A percentile compares a stretch with the other conserved stretches of the same genome.
phyloP scores from a whole-genome alignment of 2,329 filamentous ascomycete genomes.

The Penicillium capsulatum region DNA sequence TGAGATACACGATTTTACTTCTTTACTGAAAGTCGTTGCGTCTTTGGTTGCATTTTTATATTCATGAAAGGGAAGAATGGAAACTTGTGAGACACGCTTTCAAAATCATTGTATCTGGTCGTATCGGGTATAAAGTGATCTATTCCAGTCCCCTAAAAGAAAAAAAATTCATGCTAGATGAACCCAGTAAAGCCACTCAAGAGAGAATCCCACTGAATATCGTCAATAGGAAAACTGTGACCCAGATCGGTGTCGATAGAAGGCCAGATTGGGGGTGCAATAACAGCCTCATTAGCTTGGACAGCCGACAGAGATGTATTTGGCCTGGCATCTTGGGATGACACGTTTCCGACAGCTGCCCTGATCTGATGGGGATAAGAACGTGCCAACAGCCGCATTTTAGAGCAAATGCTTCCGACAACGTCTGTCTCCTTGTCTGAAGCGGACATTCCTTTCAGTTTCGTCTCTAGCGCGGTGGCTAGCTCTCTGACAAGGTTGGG shows the following conservation, averaged over 20 bases:
- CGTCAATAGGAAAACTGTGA: slow-evolving; percentile 13
- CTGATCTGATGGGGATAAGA: slow-evolving; percentile 22
- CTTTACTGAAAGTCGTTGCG: too few species aligned
- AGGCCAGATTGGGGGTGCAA: slow-evolving; percentile 4
- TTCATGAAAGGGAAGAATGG: too few species aligned
- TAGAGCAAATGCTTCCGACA: slow-evolving; percentile 20
- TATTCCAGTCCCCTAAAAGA: too few species aligned
- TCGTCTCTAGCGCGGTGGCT: slow-evolving; percentile 12
- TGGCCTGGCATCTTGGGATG: slow-evolving; percentile 3
- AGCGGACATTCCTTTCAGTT: slow-evolving; percentile 12
- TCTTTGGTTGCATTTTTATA: too few species aligned
- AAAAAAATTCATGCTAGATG: slow-evolving; percentile 10
- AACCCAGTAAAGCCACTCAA: slow-evolving; percentile 19
- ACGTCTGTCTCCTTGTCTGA: slow-evolving; percentile 18
- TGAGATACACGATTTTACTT: too few species aligned
- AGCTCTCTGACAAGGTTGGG: slow-evolving; percentile 13
- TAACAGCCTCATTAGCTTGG: background rate
- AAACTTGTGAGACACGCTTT: too few species aligned
- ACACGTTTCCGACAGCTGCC: slow-evolving; percentile 9
- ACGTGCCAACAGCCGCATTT: slow-evolving; percentile 19
- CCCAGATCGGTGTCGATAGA: slow-evolving; percentile 11
- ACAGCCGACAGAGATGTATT: slow-evolving; percentile 1
- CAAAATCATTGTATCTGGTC: too few species aligned
- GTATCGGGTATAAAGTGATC: too few species aligned
- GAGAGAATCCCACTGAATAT: slow-evolving; percentile 21